phyloP scores from a whole-genome alignment of 2,329 filamentous ascomycete species.

The Colletotrichum limetticola region DNA sequence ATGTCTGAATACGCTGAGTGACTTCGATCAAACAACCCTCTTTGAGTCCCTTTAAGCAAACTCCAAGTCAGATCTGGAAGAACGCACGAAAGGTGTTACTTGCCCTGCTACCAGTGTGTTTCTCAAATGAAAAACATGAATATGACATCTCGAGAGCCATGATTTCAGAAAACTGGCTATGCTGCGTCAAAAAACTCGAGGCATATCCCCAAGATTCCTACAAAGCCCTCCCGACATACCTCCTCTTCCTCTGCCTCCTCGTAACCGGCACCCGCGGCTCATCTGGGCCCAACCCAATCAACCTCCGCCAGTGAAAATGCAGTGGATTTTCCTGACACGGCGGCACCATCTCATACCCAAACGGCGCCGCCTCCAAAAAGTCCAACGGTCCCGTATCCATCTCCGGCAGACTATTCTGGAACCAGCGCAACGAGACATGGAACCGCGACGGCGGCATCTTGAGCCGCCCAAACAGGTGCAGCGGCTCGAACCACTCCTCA shows the following conservation, averaged over 20 bases:
- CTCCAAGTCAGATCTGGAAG: too few relatives aligned
- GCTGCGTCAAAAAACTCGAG: too few relatives aligned
- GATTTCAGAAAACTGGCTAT: too few relatives aligned
- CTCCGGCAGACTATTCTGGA: neutral
- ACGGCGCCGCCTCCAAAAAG: slow-evolving; percentile 21
- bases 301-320: slow-evolving; percentile 17
- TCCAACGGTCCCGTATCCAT: slow-evolving; percentile 15
- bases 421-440: slow-evolving; percentile 16
- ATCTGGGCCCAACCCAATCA: slow-evolving; percentile 4
- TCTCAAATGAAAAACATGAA: too few relatives aligned
- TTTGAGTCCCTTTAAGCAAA: too few relatives aligned
- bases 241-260: slow-evolving; percentile 8
- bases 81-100: too few relatives aligned
- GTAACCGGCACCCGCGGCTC: slow-evolving; percentile 7
- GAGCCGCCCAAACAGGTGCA: slow-evolving; percentile 8
- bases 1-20: too few relatives aligned
- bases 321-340: slow-evolving; percentile 18
- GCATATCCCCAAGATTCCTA: neutral
- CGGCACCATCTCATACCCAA: slow-evolving; percentile 13
- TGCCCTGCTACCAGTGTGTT: too few relatives aligned
- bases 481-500: slow-evolving; percentile 23
- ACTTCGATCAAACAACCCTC: too few relatives aligned
- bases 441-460: neutral
- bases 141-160: too few relatives aligned
- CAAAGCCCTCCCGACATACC: neutral